Conservation (phyloP, 2,329 filamentous ascomycete species). For the Sphaceloma murrayae region DNA sequence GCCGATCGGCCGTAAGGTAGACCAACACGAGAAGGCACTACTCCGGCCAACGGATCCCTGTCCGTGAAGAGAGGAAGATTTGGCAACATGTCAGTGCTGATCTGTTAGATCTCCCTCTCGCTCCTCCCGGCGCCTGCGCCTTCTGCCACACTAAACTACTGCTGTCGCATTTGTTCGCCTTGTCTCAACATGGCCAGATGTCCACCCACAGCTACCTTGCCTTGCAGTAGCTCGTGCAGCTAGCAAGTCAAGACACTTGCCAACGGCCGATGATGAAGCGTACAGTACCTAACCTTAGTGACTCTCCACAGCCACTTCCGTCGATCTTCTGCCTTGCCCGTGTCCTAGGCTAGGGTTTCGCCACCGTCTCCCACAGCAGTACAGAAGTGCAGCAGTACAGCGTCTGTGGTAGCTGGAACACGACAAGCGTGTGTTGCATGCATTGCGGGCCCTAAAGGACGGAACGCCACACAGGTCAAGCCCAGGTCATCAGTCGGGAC, state of each 20-base stretch:
- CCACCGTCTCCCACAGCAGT: no score
- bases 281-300: no score
- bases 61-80: conserved; percentile 9
- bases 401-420: neutral
- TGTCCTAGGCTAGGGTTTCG: neutral
- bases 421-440: neutral
- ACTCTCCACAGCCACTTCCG: neutral
- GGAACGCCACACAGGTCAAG: no score
- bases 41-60: conserved; percentile 6
- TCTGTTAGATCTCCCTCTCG: conserved; percentile 8
- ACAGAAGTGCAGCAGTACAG: neutral
- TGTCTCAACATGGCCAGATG: neutral
- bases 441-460: neutral
- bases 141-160: no score
- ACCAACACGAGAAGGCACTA: conserved; percentile 14
- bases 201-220: no score
- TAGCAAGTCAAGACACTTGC: conserved; percentile 7
- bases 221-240: conserved; percentile 8
- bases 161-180: no score
- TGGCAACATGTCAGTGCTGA: conserved; percentile 11
- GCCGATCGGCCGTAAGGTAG: conserved; percentile 2
- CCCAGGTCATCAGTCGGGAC: no score
- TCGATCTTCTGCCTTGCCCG: neutral
- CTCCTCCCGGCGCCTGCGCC: neutral
- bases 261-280: neutral